A percentile compares a stretch with the other conserved stretches of the same genome.
These are phyloP conservation scores for Fusarium protoensiforme DNA, from an alignment of 2,329 filamentous ascomycete genomes.

Conservation along the genomic window DNA sequence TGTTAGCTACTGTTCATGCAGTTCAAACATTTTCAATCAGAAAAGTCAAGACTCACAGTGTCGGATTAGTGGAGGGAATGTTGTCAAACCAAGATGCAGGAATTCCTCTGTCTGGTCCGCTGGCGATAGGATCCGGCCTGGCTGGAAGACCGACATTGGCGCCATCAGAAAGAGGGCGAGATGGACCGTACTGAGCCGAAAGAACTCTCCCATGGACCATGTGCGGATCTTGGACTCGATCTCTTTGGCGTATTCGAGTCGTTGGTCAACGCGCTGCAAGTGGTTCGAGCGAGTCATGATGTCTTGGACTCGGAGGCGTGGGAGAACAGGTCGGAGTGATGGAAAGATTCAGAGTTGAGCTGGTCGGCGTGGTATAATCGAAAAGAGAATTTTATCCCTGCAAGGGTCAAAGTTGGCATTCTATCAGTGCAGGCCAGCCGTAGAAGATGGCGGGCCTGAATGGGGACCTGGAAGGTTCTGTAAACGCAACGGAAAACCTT, in stretches of 20 bases:
- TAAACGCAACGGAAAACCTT: neutral
- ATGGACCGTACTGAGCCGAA: neutral
- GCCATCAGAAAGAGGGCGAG: neutral
- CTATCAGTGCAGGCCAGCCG: neutral
- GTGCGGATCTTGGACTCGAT: neutral
- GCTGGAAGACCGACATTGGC: neutral
- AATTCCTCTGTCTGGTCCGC: neutral
- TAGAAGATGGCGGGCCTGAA: neutral
- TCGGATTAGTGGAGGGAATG: neutral
- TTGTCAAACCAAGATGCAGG: neutral
- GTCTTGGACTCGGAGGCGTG: neutral
- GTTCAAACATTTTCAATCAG: neutral
- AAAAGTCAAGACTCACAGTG: neutral
- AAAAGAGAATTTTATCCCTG: neutral
- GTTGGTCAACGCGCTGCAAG: neutral
- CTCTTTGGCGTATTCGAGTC: neutral
- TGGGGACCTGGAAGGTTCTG: neutral
- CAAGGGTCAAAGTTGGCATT: neutral
- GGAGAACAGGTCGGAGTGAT: neutral
- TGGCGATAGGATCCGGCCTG: neutral
- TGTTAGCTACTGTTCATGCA: neutral
- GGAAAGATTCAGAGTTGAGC: neutral
- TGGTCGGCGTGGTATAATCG: neutral
- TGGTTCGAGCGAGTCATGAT: neutral
- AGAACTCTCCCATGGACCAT: neutral